Evolutionary conservation across 129 eudicot genomes (phyloP).

Genomic region (Lonicera japonica): DNA sequence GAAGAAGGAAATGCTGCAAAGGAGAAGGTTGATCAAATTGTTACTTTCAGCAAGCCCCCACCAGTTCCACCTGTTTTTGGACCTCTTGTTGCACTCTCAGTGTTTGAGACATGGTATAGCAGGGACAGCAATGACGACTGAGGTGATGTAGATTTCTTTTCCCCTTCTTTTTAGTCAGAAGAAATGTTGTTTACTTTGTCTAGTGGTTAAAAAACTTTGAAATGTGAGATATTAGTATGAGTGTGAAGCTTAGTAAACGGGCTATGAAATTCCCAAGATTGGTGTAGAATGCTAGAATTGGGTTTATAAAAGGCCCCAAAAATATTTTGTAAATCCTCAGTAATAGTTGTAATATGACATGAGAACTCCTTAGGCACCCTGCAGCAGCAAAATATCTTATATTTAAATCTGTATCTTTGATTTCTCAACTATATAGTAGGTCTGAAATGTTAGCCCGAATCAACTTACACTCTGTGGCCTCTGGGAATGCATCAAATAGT

Average conservation of each 20-base stretch:
- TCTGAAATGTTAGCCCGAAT: not conserved
- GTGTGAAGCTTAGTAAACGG: constrained; percentile 24
- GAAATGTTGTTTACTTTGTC: not conserved
- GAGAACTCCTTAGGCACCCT: constrained; percentile 68
- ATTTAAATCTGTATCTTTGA: not conserved
- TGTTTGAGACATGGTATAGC: constrained; percentile 53
- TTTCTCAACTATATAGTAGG: not conserved
- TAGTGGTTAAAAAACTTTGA: constrained; percentile 16
- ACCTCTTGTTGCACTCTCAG: constrained; percentile 56
- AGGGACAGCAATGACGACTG: constrained; percentile 48
- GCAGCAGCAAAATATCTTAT: constrained; percentile 2
- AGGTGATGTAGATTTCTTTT: constrained; percentile 20
- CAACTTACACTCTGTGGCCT: constrained; percentile 61
- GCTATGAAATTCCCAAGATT: constrained; percentile 43
- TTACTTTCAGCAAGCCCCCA: constrained; percentile 78
- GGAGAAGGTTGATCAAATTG: constrained; percentile 49
- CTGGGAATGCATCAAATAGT: constrained; percentile 77
- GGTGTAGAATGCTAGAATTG: constrained; percentile 51
- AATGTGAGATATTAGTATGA: constrained; percentile 22
- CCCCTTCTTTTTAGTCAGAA: not conserved
- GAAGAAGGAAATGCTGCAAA: constrained; percentile 29
- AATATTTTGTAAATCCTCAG: constrained; percentile 31
- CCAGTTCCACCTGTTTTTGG: constrained; percentile 69
- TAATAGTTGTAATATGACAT: constrained; percentile 33
- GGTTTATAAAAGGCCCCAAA: constrained; percentile 53